Evolutionary conservation across 768 basidiomycete species (phyloP).

Genomic region (Lentinus brumalis): DNA sequence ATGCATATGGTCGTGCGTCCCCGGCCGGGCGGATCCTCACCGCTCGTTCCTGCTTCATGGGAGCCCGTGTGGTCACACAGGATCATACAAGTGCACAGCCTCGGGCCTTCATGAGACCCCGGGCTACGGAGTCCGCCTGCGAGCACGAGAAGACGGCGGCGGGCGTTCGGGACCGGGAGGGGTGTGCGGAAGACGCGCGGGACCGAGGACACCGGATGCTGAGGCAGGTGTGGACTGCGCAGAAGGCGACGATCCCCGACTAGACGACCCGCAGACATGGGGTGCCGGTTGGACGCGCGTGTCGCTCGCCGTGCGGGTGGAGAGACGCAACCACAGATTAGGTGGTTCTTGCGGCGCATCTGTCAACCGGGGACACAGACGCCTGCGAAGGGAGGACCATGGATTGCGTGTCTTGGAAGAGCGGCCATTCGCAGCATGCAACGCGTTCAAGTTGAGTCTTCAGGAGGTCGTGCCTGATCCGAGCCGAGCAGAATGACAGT

Average conservation of each 20-base stretch:
- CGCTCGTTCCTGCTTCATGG: background rate
- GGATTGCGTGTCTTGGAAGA: background rate
- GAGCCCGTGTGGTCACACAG: background rate
- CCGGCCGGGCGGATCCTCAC: background rate
- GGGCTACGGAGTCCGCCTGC: background rate
- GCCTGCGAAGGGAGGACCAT: background rate
- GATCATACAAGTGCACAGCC: conserved; percentile 1
- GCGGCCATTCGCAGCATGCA: background rate
- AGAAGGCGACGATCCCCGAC: too few relatives aligned
- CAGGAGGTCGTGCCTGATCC: too few relatives aligned
- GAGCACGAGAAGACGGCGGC: background rate
- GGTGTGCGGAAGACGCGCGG: too few relatives aligned
- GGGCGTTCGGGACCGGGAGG: too few relatives aligned
- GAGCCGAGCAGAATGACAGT: too few relatives aligned
- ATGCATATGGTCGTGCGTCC: background rate
- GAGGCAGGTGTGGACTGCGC: too few relatives aligned
- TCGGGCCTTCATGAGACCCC: background rate
- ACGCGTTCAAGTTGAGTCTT: too few relatives aligned
- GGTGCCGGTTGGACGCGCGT: background rate
- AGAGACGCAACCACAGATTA: background rate
- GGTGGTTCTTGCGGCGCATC: background rate
- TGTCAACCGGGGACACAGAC: background rate
- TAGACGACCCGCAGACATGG: background rate
- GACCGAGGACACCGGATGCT: too few relatives aligned
- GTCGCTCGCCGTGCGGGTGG: background rate